These are phyloP conservation scores for Aureobasidium lini DNA, from an alignment of 2,329 filamentous ascomycete genomes.

Conservation along the genomic window DNA sequence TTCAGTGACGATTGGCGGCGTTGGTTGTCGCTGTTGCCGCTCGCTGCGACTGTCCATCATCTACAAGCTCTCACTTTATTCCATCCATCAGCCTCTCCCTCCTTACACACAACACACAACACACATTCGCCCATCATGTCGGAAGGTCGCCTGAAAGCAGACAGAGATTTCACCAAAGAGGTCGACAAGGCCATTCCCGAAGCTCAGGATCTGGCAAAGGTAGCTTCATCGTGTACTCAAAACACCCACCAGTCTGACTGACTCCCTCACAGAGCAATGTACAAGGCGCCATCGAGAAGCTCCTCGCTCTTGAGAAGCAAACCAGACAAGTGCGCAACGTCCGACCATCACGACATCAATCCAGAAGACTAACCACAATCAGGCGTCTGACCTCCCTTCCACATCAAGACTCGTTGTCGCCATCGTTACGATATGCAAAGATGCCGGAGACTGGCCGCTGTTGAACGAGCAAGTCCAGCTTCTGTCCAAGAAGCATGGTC, in stretches of 20 bases:
- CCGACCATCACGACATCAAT: not conserved
- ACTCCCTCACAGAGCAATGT: constrained; percentile 57
- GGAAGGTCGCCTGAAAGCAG: constrained; percentile 71
- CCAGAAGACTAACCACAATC: constrained; percentile 5
- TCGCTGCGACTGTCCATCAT: not conserved
- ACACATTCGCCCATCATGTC: constrained; percentile 52
- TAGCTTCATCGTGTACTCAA: constrained; percentile 32
- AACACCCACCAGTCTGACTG: constrained; percentile 9
- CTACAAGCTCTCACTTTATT: constrained; percentile 1
- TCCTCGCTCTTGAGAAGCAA: constrained; percentile 87
- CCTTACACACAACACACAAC: not conserved
- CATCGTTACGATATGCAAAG: constrained; percentile 91
- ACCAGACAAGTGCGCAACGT: constrained; percentile 69
- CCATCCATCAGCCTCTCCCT: not conserved
- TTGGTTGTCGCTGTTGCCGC: not conserved
- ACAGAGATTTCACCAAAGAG: constrained; percentile 98
- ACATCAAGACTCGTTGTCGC: constrained; percentile 81
- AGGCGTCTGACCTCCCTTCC: constrained; percentile 93
- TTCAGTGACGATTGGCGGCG: constrained; percentile 1
- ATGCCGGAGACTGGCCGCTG: constrained; percentile 84
- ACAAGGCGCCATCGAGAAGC: constrained; percentile 85
- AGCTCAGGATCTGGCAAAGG: constrained; percentile 82
- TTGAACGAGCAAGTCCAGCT: constrained; percentile 95
- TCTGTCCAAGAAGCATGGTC: constrained; percentile 98
- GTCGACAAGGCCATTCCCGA: constrained; percentile 86